phyloP scores from a whole-genome alignment of 352 stramenopile genomes.

The Globisporangium middletonii region DNA sequence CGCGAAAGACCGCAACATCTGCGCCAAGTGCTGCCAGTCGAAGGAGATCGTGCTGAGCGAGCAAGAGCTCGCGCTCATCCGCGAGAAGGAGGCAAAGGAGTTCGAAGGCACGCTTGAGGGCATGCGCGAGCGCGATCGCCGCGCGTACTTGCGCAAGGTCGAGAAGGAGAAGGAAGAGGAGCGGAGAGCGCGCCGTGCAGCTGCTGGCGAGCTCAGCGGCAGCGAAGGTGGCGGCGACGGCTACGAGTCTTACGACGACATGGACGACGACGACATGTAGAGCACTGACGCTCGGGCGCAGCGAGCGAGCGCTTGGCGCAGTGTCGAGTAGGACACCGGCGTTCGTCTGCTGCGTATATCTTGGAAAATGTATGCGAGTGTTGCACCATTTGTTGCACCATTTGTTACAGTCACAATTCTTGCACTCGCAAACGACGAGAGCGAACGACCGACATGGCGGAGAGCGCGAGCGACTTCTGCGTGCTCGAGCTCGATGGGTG shows the following conservation, averaged over 20 bases:
- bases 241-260: constrained; percentile 23
- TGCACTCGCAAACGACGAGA: background rate
- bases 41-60: constrained; percentile 48
- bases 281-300: no score
- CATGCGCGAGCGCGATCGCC: constrained; percentile 77
- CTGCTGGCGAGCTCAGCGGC: constrained; percentile 21
- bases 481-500: constrained; percentile 46
- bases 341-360: background rate
- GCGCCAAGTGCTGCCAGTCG: constrained; percentile 80
- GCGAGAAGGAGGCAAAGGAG: constrained; percentile 41
- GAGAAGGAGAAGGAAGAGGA: constrained; percentile 52
- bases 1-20: constrained; percentile 84
- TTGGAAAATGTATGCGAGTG: background rate
- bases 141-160: constrained; percentile 56
- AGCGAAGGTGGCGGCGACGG: constrained; percentile 21
- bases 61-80: constrained; percentile 51
- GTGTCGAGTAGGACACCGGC: no score
- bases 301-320: no score
- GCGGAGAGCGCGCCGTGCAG: constrained; percentile 15
- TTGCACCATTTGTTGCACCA: background rate
- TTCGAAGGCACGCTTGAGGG: constrained; percentile 47
- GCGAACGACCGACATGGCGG: constrained; percentile 3
- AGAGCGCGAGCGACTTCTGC: constrained; percentile 28
- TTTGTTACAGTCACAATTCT: background rate
- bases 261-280: constrained; percentile 27